Evolutionary conservation across 129 eudicot genomes (phyloP).

Genomic region (Erigeron canadensis): DNA sequence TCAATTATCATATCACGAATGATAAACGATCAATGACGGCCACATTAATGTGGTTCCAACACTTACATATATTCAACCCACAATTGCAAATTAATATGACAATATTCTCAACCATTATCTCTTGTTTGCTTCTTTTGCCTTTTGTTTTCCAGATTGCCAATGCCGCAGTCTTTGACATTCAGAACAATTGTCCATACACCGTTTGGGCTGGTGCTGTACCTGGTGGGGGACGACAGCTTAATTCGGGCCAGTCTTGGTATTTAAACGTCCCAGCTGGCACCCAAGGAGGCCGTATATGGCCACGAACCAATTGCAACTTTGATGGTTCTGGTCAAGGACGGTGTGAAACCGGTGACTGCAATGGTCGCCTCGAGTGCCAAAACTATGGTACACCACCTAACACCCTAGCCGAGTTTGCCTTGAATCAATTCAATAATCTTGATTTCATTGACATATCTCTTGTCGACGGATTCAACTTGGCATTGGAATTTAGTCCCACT

Average conservation of each 20-base stretch:
- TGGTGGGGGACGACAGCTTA: conserved; percentile 44
- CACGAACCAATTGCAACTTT: conserved; percentile 43
- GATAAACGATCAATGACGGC: no score
- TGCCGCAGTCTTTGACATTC: conserved; percentile 34
- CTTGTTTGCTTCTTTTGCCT: no score
- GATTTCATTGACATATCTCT: conserved; percentile 62
- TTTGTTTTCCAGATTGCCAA: neutral
- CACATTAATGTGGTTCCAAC: no score
- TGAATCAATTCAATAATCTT: conserved; percentile 36
- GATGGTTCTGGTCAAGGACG: conserved; percentile 40
- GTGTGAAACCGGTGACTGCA: conserved; percentile 54
- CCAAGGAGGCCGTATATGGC: conserved; percentile 39
- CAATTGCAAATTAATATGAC: no score
- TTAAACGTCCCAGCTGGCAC: conserved; percentile 27
- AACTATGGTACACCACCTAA: conserved; percentile 49
- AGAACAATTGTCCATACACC: conserved; percentile 50
- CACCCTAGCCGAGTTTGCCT: conserved; percentile 48
- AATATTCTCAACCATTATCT: no score
- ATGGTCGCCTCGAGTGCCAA: conserved; percentile 37
- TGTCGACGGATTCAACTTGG: conserved; percentile 56
- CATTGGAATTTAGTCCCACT: conserved; percentile 48
- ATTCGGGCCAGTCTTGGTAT: conserved; percentile 36
- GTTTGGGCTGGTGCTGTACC: conserved; percentile 61
- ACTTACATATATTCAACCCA: no score
- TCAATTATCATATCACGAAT: no score